Evolutionary conservation across 306 rosid species (phyloP), one percentile per base, ranked within the genome.

Genomic region (Prunus dulcis): DNA sequence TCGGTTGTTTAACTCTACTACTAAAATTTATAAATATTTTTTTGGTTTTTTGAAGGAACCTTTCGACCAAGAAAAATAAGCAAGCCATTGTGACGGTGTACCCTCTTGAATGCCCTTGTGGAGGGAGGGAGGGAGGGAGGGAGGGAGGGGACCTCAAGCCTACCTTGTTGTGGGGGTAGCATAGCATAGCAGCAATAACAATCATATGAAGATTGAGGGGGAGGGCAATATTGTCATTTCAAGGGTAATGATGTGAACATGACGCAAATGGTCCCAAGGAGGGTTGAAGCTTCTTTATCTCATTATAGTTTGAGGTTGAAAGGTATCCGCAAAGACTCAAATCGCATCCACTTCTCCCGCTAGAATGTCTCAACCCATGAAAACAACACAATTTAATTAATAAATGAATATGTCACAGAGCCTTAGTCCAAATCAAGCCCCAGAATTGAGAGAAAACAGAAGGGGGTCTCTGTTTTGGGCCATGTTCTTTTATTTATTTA

Each of bases 331-430:
- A 65, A 71, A 52, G 2, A 17, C 47, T 30, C 22, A 57, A 69
- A 64, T 77, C 82, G 34, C 73, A 73, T 73, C 67, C 5, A 63
- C 53, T 67, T 58, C 67, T 74, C 53, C 67, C 10, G 22, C 20
- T 53, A 45, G 84, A 83, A 83, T 83, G 87, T 80, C 82, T 64
- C 41, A 19, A 61, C 73, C 57, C 32, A 25, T 61, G 79, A 83
- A 67, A 72, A 83, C 79, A 65, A 58, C 41, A 5, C 12, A 72
- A 60, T 66, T 83, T 14, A 72, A 38, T 38, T 4, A 32, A 55
- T 77, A 2, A 9, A 9, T 3, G 0, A 57, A 1, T 60, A 46
- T 70, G 57, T 62, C 71, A 27, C 32, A 55, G n/a, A 4, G 47
- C 15, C 69, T 3, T 23, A 8, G 34, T 57, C 20, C n/a, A 52